Percentiles rank a stretch among this genome's conserved stretches.
Evolutionary conservation across 139 green algal species (phyloP).

Genomic region (Penium margaritaceum): DNA sequence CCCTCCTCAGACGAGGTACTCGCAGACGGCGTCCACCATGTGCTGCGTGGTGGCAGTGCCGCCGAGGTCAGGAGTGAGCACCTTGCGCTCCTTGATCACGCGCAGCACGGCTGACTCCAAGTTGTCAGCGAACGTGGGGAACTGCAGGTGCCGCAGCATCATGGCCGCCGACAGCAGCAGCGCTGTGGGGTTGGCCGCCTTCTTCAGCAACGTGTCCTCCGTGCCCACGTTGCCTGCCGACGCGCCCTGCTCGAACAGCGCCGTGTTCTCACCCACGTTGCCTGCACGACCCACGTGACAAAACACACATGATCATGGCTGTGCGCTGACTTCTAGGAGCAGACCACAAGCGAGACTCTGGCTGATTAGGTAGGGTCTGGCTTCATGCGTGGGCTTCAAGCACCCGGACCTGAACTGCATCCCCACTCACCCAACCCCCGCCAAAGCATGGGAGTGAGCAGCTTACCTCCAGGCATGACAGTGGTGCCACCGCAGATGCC

Average conservation of each 20-base stretch:
- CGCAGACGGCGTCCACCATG: slow-evolving; percentile 35
- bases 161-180: slow-evolving; percentile 40
- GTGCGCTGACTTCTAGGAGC: too few species aligned
- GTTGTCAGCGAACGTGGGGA: slow-evolving; percentile 35
- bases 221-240: slow-evolving; percentile 35
- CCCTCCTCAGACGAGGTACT: too few species aligned
- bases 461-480: slow-evolving; percentile 35
- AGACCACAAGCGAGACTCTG: too few species aligned
- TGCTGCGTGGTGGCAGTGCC: slow-evolving; percentile 21
- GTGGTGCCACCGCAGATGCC: slow-evolving; percentile 31
- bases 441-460: too few species aligned
- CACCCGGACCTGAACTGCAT: too few species aligned
- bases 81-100: slow-evolving; percentile 18
- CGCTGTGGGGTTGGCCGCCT: slow-evolving; percentile 37
- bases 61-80: slow-evolving; percentile 35
- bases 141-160: slow-evolving; percentile 43
- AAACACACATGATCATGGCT: too few species aligned
- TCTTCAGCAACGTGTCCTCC: slow-evolving; percentile 22
- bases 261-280: slow-evolving; percentile 16
- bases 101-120: slow-evolving; percentile 47
- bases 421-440: too few species aligned
- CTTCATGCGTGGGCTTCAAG: too few species aligned
- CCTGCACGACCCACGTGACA: too few species aligned
- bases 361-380: too few species aligned
- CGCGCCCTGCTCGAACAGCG: slow-evolving; percentile 29